phyloP scores from a whole-genome alignment of 768 basidiomycete genomes.

The Podaxis sp. region DNA sequence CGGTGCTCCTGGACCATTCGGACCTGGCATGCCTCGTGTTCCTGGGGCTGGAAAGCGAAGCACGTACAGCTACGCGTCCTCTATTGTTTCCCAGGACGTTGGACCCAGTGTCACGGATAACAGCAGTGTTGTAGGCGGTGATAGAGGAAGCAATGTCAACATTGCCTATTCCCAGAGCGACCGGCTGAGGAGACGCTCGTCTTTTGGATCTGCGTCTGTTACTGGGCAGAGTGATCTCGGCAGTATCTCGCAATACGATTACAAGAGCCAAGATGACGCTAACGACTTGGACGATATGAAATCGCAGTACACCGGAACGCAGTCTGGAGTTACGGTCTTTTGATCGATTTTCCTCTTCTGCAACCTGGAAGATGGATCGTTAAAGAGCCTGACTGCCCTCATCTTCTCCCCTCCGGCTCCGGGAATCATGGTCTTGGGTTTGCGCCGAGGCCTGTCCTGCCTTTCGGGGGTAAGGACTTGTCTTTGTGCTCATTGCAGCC shows the following conservation, averaged over 20 bases:
- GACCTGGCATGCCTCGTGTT: constrained; percentile 63
- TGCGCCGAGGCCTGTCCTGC: constrained; percentile 1
- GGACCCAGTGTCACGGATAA: constrained; percentile 62
- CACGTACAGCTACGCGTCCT: constrained; percentile 83
- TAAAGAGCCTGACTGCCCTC: neutral
- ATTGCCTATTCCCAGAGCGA: constrained; percentile 93
- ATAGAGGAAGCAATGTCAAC: constrained; percentile 48
- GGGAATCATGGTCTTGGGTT: constrained; percentile 4
- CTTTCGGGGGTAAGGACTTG: neutral
- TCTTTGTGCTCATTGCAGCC: constrained; percentile 1
- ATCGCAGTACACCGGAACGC: constrained; percentile 84
- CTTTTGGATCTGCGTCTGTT: constrained; percentile 68
- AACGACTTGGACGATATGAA: constrained; percentile 85
- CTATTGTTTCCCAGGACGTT: constrained; percentile 90
- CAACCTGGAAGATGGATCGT: neutral
- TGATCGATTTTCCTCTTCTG: constrained; percentile 38
- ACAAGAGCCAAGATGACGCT: constrained; percentile 88
- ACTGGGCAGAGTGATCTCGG: constrained; percentile 78
- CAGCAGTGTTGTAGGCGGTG: constrained; percentile 59
- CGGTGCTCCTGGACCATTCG: constrained; percentile 66
- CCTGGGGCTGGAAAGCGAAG: constrained; percentile 71
- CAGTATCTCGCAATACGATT: constrained; percentile 74
- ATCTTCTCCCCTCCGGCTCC: neutral
- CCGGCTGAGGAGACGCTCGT: constrained; percentile 73
- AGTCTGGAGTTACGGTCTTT: constrained; percentile 84